A percentile compares a stretch with the other conserved stretches of the same genome.
phyloP scores from a whole-genome alignment of 331 rosid genomes.

The Arachis monticola region DNA sequence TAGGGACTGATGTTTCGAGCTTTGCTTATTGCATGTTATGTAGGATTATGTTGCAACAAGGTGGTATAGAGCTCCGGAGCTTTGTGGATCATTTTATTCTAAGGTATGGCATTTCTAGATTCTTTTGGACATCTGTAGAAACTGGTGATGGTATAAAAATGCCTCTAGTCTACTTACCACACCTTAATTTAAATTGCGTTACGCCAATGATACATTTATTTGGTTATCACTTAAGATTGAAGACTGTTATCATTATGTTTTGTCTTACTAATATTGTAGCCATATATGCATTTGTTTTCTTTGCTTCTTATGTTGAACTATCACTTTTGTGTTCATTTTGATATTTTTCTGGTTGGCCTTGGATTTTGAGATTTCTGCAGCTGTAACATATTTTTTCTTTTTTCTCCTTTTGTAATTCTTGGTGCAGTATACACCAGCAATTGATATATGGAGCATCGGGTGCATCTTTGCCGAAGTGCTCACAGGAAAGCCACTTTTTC shows the following conservation, averaged over 20 bases:
- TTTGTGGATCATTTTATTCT: constrained; percentile 94
- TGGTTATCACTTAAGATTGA: neutral
- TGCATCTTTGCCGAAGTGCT: constrained; percentile 94
- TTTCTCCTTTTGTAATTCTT: neutral
- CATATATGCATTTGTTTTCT: neutral
- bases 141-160: neutral
- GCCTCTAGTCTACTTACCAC: neutral
- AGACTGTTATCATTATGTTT: neutral
- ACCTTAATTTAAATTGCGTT: constrained; percentile 1
- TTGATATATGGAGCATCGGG: constrained; percentile 98
- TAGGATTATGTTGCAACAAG: constrained; percentile 99
- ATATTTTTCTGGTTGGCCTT: constrained; percentile 2
- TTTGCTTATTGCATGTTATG: constrained; percentile 27
- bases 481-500: constrained; percentile 93
- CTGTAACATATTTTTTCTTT: neutral
- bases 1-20: constrained; percentile 22
- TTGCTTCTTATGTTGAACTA: neutral
- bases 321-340: neutral
- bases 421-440: constrained; percentile 92
- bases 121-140: neutral
- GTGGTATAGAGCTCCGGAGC: constrained; percentile 99
- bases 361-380: neutral
- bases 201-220: neutral
- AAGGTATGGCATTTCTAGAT: constrained; percentile 59
- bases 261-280: neutral